A percentile compares a stretch with the other conserved stretches of the same genome.
Evolutionary conservation across 2,329 filamentous ascomycete genomes (phyloP).

Genomic region (Aspergillus aculeatus): DNA sequence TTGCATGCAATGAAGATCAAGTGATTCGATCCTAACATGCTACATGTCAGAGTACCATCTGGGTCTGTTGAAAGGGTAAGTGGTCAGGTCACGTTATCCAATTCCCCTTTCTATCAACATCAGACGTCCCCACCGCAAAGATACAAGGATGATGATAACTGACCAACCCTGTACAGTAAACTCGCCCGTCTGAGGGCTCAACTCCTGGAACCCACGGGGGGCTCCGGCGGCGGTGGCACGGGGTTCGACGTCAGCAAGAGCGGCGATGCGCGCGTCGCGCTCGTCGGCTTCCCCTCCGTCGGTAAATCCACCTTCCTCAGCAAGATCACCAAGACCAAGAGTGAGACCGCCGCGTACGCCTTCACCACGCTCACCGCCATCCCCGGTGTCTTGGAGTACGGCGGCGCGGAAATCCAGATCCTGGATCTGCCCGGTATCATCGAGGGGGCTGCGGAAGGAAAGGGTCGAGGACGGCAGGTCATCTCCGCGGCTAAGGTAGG

Average conservation of each 20-base stretch:
- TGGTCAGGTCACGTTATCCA: conserved; percentile 22
- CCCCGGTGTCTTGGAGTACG: conserved; percentile 94
- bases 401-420: conserved; percentile 95
- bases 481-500: conserved; percentile 85
- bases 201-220: conserved; percentile 82
- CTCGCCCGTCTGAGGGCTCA: conserved; percentile 92
- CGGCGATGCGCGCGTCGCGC: conserved; percentile 91
- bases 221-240: conserved; percentile 73
- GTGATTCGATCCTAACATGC: conserved; percentile 1
- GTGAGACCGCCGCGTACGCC: conserved; percentile 90
- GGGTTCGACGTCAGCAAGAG: conserved; percentile 94
- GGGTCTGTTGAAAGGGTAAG: conserved; percentile 90
- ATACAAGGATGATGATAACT: neutral
- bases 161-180: conserved; percentile 61
- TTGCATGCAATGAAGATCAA: neutral
- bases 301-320: conserved; percentile 99
- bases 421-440: conserved; percentile 98
- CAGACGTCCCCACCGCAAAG: neutral
- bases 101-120: too few relatives aligned
- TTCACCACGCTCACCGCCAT: conserved; percentile 98
- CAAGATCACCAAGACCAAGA: conserved; percentile 97
- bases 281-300: conserved; percentile 98
- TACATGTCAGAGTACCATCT: conserved; percentile 82
- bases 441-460: conserved; percentile 92
- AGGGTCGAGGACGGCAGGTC: conserved; percentile 91